Percentiles rank a stretch among this genome's conserved stretches.
Conservation (phyloP, 2,329 filamentous ascomycete genomes). For the Fusarium miscanthi region DNA sequence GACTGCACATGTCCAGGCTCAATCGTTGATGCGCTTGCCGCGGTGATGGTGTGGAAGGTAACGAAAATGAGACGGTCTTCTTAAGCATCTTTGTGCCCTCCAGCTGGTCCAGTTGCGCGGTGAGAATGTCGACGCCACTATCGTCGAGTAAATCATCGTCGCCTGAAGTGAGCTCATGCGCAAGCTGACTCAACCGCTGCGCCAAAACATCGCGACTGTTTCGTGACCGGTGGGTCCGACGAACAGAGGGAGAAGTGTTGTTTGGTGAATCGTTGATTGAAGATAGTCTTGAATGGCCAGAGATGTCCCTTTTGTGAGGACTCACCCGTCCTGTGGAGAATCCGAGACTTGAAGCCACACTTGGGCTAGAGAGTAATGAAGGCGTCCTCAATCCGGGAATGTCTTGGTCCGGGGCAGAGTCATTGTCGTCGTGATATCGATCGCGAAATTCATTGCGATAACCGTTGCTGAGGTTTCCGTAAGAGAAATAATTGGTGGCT, state of each 20-base stretch:
- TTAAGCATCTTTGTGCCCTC: slow-evolving; percentile 39
- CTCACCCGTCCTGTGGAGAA: slow-evolving; percentile 48
- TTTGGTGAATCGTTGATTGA: slow-evolving; percentile 37
- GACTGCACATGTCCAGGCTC: slow-evolving; percentile 45
- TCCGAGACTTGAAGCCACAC: slow-evolving; percentile 49
- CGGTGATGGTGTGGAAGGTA: slow-evolving; percentile 35
- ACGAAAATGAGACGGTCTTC: slow-evolving; percentile 39
- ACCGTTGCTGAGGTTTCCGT: slow-evolving; percentile 24
- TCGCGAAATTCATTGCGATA: slow-evolving; percentile 42
- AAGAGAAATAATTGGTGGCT: slow-evolving; percentile 42
- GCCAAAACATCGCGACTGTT: slow-evolving; percentile 56
- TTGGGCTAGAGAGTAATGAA: slow-evolving; percentile 49
- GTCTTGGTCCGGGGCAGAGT: slow-evolving; percentile 35
- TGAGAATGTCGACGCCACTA: slow-evolving; percentile 50
- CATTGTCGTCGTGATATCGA: slow-evolving; percentile 43
- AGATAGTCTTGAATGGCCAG: slow-evolving; percentile 37
- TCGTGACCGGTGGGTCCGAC: slow-evolving; percentile 26
- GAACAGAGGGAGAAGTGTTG: slow-evolving; percentile 41
- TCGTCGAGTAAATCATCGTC: slow-evolving; percentile 51
- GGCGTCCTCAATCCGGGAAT: slow-evolving; percentile 43
- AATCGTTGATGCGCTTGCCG: slow-evolving; percentile 31
- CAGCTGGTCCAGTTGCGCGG: slow-evolving; percentile 53
- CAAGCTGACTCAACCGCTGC: slow-evolving; percentile 53
- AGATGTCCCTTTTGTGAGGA: slow-evolving; percentile 48
- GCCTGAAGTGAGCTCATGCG: slow-evolving; percentile 52